Evolutionary conservation across 257 asterid genomes (phyloP), one percentile per base, ranked within the genome.

Genomic region (Nicotiana tabacum): DNA sequence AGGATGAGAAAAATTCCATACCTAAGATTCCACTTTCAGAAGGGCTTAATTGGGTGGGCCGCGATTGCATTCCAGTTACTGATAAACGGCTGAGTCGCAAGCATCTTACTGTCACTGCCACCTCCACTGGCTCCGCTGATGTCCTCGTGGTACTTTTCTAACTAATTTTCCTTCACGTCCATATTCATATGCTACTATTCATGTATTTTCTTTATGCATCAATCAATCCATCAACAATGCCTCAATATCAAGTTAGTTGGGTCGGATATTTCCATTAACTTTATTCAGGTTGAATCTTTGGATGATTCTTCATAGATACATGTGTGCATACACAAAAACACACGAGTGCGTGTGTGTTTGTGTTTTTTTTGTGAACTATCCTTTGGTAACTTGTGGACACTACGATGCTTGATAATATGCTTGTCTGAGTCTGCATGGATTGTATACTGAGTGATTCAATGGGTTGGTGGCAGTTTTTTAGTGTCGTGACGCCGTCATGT

Each of bases 61-160:
- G 99, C 53, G 88, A 86, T 88, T 87, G 90, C 85, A 85, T 93
- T 83, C 90, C 94, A 43, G 69, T 83, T 83, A 78, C 88, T 51
- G 99, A 96, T 91, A 94, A 94, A 86, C 91, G 98, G 84, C 93
- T 96, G 82, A 94, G 99, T 88, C 90, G 99, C 88, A 91, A 89
- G 81, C 98, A 93, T 86, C 83, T 94, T 64, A 87, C 90, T 56
- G 15, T 96, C 30, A 87, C 77, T 37, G 87, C 86, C 84, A 69
- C 85, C 9, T 82, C 83, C 81, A 83, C 87, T 84, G 93, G 92
- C 87, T 90, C 94, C 81, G 93, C 91, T 78, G 84, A 90, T 76
- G 83, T 96, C 78, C 30, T 87, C 83, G 96, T 96, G 87, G 99
- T 96, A 89, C 60, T 57, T 57, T 83, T 39, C 24, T 77, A 37